These are phyloP conservation scores for Domatiomyces catenatus DNA, from an alignment of 2,329 filamentous ascomycete genomes.

Conservation along the genomic window DNA sequence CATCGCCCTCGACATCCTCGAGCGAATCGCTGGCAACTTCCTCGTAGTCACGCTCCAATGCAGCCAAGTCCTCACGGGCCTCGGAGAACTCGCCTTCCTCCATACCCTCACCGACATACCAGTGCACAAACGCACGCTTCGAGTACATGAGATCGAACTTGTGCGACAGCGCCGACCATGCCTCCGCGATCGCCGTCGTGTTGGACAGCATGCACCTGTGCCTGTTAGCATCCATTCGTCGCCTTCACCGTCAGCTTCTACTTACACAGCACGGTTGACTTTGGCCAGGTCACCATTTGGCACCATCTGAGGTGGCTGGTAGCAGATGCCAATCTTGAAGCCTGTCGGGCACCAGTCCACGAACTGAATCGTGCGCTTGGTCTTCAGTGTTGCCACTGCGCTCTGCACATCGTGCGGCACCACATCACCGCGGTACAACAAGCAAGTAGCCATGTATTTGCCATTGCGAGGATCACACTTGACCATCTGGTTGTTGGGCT, in stretches of 20 bases:
- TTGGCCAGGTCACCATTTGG: slow-evolving; percentile 95
- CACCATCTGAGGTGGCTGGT: slow-evolving; percentile 90
- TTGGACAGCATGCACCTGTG: slow-evolving; percentile 77
- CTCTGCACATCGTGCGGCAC: slow-evolving; percentile 89
- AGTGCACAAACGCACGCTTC: slow-evolving; percentile 99
- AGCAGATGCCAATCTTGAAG: slow-evolving; percentile 99
- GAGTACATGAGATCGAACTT: slow-evolving; percentile 99
- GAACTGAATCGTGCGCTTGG: slow-evolving; percentile 97
- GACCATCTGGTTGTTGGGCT: slow-evolving; percentile 99
- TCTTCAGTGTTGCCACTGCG: slow-evolving; percentile 92
- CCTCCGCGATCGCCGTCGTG: slow-evolving; percentile 96
- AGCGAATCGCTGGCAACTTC: slow-evolving; percentile 92
- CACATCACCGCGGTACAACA: slow-evolving; percentile 96
- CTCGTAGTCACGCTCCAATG: slow-evolving; percentile 95
- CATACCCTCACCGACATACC: slow-evolving; percentile 99
- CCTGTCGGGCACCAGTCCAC: slow-evolving; percentile 99
- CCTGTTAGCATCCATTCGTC: slow-evolving; percentile 1
- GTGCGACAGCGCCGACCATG: slow-evolving; percentile 87
- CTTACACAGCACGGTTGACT: slow-evolving; percentile 94
- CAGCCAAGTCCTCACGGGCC: slow-evolving; percentile 94
- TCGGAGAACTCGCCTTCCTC: slow-evolving; percentile 99
- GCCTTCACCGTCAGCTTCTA: slow-evolving; percentile 19
- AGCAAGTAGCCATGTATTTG: slow-evolving; percentile 99
- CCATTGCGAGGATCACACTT: slow-evolving; percentile 97
- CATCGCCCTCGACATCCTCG: slow-evolving; percentile 67